Base-by-base conservation (phyloP, 257 asterid genomes). In the Scutellaria minor region DNA sequence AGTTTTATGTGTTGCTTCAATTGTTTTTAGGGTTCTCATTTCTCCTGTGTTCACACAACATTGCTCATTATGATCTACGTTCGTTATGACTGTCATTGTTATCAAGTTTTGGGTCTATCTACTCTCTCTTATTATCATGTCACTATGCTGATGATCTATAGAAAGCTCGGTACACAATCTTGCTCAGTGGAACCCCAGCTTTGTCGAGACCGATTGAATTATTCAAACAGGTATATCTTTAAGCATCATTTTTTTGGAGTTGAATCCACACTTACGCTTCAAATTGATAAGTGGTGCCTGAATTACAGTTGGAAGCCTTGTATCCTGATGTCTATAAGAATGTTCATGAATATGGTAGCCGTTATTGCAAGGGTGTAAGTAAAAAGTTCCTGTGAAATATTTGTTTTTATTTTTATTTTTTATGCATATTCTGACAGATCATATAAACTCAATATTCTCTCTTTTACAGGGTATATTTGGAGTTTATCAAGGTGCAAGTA, bases 331-430 rank as follows among this genome's bases (percentile, higher is more conserved):
- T 85, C 22, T 94, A 89, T 81, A 94, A 80, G 74, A 94, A 81
- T 64, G 89, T 94, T 63, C 96, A 87, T 42, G 99, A 94, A 50
- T 94, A 89, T 79, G 97, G 99, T 22, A 85, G 73, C 75, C 97
- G 99, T 20, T 94, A 94, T 74, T 94, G 99, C 97, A 91, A 89
- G 93, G 97, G 97, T 61, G 98, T 93, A 93, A 87, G 98, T 85
- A 71, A 50, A 27, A 73, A 64, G 45, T 64, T 77, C 61, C 35
- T 71, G 47, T 79, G 68, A 66, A 18, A 69, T 50, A 66, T 68
- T 40, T 44, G 67, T 35, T 50, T 47, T 60, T 18, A 18, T 18
- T 18, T 42, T 18, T 57, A 12, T 57, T 41, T 44, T 20, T 35
- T 79, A 46, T 68, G 18, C 66, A 57, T 67, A 69, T 41, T 68